Evolutionary conservation across 2,329 filamentous ascomycete species (phyloP), one percentile per base, ranked within the genome.

Genomic region (Trichoderma atrobrunneum): DNA sequence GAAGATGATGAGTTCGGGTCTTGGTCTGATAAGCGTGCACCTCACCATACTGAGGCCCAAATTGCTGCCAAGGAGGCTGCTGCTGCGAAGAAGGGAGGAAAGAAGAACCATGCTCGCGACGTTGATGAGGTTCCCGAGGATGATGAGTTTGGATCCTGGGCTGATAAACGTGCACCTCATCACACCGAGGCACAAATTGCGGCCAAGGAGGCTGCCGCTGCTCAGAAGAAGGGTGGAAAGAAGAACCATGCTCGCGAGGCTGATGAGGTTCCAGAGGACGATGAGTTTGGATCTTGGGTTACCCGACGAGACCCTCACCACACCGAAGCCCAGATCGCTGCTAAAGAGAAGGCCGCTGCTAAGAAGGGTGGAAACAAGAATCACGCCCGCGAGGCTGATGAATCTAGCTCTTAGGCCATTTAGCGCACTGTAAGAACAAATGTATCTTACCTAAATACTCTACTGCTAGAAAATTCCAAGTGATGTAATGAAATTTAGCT

Each of bases 61-160:
- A 63, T 63, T 7, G 61, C 61, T n/a, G 61, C 61, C 14, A 63
- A 63, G 34, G 61, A 63, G 24, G 61, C 61, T 28, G 61, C 61
- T 7, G 61, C 61, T 5, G 24, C 21, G 5, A 36, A 36, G 7
- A 63, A 63, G 7, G 34, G 34, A 6, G 34, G 34, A 3, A 59
- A 59, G 56, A n/a, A 59, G 56, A 8, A 48, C 16, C 18, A 48
- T 11, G 18, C 43, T 3, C 43, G 43, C 8, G 43, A 48, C 2
- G 18, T 4, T 8, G 36, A 18, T 8, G 36, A 3, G 16, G 36
- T 39, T 39, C 36, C 36, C 7, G 16, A 39, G 16, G 36, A 39
- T 48, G 43, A 48, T 48, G 43, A 18, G 7, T 39, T 39, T 18
- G 36, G 36, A 3, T 39, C 36, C 3, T 39, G 36, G 36, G 16